Conservation (phyloP, 2,329 filamentous ascomycete genomes). For the Lecanicillium sp. region DNA sequence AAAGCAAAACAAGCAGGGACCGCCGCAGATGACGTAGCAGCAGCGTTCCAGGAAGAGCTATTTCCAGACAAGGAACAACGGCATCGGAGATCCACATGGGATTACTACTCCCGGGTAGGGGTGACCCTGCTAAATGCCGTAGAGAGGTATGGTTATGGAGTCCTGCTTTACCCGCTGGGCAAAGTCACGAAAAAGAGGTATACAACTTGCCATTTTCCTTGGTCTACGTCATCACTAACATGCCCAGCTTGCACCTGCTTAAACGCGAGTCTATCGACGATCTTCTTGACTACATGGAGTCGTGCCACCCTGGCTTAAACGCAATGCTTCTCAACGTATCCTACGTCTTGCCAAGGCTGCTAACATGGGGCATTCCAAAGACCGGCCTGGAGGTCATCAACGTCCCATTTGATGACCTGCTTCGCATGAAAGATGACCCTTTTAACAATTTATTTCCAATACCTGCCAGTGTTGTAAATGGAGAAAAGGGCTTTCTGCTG, state of each 20-base stretch:
- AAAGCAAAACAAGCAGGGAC: background rate
- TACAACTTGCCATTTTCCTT: background rate
- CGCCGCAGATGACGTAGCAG: background rate
- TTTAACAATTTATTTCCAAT: too few relatives aligned
- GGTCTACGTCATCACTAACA: background rate
- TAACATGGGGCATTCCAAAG: background rate
- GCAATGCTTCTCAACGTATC: background rate
- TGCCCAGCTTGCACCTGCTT: background rate
- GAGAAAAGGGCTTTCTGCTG: too few relatives aligned
- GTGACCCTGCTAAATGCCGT: background rate
- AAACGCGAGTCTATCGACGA: slow-evolving; percentile 1
- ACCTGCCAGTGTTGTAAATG: too few relatives aligned
- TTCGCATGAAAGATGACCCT: too few relatives aligned
- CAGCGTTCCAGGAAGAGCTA: background rate
- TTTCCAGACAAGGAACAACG: background rate
- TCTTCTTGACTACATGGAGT: background rate
- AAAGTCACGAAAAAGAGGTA: slow-evolving; percentile 1
- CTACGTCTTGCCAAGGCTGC: background rate
- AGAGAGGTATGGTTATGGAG: slow-evolving; percentile 1
- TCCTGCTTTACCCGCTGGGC: background rate
- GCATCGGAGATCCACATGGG: background rate
- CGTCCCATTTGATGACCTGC: too few relatives aligned
- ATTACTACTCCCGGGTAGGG: background rate
- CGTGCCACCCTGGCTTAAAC: background rate
- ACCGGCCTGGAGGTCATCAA: too few relatives aligned